Evolutionary conservation across 179 eudicot genomes (phyloP), one percentile per base, ranked within the genome.

Genomic region (Vitellaria paradoxa): DNA sequence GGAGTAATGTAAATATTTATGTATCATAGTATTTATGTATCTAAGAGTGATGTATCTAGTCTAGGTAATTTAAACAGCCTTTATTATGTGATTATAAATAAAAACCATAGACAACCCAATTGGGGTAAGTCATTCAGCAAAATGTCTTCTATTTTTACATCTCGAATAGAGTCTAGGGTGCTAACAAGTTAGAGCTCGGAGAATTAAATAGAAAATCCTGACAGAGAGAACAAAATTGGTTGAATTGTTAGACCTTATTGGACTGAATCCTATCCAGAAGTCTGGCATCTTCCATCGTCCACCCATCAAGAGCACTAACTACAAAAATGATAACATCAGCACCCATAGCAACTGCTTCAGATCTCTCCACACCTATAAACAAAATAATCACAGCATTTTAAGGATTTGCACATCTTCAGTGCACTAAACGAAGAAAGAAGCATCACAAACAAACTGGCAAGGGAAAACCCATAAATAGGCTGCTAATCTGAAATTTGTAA

Each of bases 251-350:
- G 21, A 93, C 99, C 97, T 96, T 87, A 74, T 87, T 88, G 79
- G 86, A 82, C 77, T 75, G 90, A 78, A 96, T 87, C 82, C 91
- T 92, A 42, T 86, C 81, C 6, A 96, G 85, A 85, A 96, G 97
- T 68, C 77, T 84, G 75, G 84, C 82, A 81, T 96, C 99, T 68
- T 93, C 97, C 40, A 65, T 46, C 14, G 99, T 96, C 99, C 98
- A 96, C 56, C 99, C 99, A 83, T 96, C 97, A 61, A 82, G 81
- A 76, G 98, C 98, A 85, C 94, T 96, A 20, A 88, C 89, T 45
- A 94, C 85, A 91, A 96, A 86, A 62, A 96, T 79, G 60, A 96
- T 77, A 50, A 96, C 90, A 87, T 94, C 98, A 60, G 99, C 98
- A 68, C 93, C 88, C 79, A 83, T 81, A 9, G 98, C 99, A 76